Evolutionary conservation across 2,329 filamentous ascomycete genomes (phyloP).

Genomic region (Aspergillus pseudonomiae): DNA sequence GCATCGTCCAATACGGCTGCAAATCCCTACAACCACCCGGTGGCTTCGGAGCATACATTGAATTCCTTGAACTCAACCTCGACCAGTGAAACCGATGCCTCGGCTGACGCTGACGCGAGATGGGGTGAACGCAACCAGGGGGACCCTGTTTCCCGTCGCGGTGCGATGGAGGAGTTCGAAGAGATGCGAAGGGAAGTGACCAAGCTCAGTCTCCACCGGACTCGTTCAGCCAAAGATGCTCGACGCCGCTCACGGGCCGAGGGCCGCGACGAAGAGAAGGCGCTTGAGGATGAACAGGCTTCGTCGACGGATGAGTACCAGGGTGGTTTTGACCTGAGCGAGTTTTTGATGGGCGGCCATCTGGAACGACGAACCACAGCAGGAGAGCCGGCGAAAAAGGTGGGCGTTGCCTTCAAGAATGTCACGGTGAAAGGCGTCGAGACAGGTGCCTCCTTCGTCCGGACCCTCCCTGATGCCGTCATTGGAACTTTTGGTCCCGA

Average conservation of each 20-base stretch:
- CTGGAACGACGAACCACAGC: constrained; percentile 70
- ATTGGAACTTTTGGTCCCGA: constrained; percentile 80
- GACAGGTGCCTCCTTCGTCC: constrained; percentile 68
- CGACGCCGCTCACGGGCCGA: constrained; percentile 30
- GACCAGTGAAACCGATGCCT: constrained; percentile 21
- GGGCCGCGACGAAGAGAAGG: constrained; percentile 47
- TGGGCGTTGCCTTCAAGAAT: constrained; percentile 76
- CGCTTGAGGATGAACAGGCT: constrained; percentile 44
- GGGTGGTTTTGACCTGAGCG: constrained; percentile 65
- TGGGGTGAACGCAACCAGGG: constrained; percentile 67
- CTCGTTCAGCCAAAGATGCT: constrained; percentile 33
- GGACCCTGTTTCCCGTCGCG: constrained; percentile 53
- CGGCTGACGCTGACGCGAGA: constrained; percentile 55
- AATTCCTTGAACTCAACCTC: constrained; percentile 12
- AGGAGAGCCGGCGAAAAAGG: constrained; percentile 71
- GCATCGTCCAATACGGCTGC: constrained; percentile 12
- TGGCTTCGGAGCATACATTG: constrained; percentile 18
- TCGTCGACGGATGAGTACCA: constrained; percentile 24
- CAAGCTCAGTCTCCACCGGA: constrained; percentile 51
- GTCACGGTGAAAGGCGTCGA: constrained; percentile 74
- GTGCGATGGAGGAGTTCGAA: constrained; percentile 63
- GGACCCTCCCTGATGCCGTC: constrained; percentile 73
- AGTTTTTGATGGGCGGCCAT: constrained; percentile 74
- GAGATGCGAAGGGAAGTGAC: constrained; percentile 60
- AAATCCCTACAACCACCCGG: constrained; percentile 3